phyloP scores from a whole-genome alignment of 2,329 filamentous ascomycete genomes.

The Rutstroemia sp. region DNA sequence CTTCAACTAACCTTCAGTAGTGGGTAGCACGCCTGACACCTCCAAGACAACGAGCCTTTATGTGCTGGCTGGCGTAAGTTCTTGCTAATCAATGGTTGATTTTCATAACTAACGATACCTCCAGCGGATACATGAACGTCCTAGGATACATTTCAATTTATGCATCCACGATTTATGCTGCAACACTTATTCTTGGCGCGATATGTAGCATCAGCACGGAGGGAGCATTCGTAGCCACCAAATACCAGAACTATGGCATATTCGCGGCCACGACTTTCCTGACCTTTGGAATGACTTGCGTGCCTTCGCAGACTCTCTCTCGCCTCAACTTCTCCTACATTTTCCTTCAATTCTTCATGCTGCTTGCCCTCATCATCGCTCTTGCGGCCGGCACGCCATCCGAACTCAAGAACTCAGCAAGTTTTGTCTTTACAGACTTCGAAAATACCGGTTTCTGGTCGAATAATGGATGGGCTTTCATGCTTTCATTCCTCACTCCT shows the following conservation, averaged over 20 bases:
- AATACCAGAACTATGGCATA: constrained; percentile 29
- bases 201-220: constrained; percentile 23
- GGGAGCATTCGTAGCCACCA: constrained; percentile 20
- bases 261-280: constrained; percentile 26
- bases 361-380: constrained; percentile 25
- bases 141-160: constrained; percentile 30
- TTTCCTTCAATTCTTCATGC: constrained; percentile 27
- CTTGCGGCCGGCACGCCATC: constrained; percentile 25
- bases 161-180: constrained; percentile 29
- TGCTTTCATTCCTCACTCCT: constrained; percentile 27
- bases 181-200: constrained; percentile 27
- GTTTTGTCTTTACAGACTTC: constrained; percentile 26
- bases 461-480: constrained; percentile 28
- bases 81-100: background rate
- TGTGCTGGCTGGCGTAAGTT: constrained; percentile 30
- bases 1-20: constrained; percentile 7
- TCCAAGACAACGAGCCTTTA: constrained; percentile 24
- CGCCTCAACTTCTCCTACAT: constrained; percentile 28
- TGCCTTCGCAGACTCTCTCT: constrained; percentile 22
- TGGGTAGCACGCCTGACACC: constrained; percentile 29
- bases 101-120: background rate
- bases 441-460: constrained; percentile 27
- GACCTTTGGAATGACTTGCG: constrained; percentile 29
- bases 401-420: constrained; percentile 22
- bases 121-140: constrained; percentile 29